A percentile compares a stretch with the other conserved stretches of the same genome.
These are phyloP conservation scores for Fusarium haematococcum DNA, from an alignment of 2,329 filamentous ascomycete genomes.

Conservation along the genomic window DNA sequence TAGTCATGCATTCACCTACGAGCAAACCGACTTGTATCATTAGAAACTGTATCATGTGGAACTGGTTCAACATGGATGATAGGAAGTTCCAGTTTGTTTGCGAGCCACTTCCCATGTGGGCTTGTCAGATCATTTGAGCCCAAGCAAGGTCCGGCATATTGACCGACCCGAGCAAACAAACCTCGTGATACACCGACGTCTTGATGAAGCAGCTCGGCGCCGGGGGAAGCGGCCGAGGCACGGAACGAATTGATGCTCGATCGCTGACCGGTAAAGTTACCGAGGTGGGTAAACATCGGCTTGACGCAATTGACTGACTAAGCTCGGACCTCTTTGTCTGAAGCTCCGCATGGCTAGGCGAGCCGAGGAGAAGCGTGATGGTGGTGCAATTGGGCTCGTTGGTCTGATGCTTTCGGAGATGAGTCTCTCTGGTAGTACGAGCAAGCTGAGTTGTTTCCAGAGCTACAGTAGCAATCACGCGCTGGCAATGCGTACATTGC, in stretches of 20 bases:
- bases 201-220: constrained; percentile 15
- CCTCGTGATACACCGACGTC: not conserved
- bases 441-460: not conserved
- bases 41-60: not conserved
- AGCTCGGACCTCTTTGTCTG: not conserved
- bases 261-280: not conserved
- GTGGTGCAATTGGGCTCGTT: constrained; percentile 2
- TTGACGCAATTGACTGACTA: not conserved
- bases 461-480: not conserved
- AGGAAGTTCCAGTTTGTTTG: not conserved
- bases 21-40: not conserved
- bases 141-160: not conserved
- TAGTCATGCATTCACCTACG: not conserved
- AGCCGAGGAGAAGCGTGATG: not conserved
- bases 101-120: not conserved
- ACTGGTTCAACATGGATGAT: not conserved
- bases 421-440: not conserved
- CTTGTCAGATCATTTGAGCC: not conserved
- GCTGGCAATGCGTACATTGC: not conserved
- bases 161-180: not conserved
- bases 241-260: constrained; percentile 7
- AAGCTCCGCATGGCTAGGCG: not conserved
- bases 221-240: constrained; percentile 26
- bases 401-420: not conserved
- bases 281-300: constrained; percentile 6